phyloP scores from a whole-genome alignment of 2,329 filamentous ascomycete genomes.

The Ascochyta clinopodiicola region DNA sequence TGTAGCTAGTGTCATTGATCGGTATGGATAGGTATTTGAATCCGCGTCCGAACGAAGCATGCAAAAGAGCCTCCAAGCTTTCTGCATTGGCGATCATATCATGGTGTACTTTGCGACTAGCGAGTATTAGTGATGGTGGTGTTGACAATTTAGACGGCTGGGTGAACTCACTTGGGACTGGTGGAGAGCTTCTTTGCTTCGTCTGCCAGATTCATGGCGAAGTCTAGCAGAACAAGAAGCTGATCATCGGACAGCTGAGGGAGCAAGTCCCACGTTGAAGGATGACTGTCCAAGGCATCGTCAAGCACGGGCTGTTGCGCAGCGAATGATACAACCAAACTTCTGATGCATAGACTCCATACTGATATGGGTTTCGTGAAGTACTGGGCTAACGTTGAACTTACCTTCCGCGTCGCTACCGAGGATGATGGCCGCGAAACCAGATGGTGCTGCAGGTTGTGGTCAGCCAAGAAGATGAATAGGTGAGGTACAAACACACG shows the following conservation, averaged over 20 bases:
- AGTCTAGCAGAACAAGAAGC: constrained; percentile 68
- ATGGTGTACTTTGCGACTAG: constrained; percentile 56
- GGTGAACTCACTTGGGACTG: constrained; percentile 55
- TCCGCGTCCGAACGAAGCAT: constrained; percentile 47
- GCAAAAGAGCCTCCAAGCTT: constrained; percentile 59
- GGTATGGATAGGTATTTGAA: constrained; percentile 42
- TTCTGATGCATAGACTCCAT: constrained; percentile 71
- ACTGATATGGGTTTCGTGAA: constrained; percentile 73
- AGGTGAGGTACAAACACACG: constrained; percentile 20
- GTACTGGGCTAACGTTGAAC: constrained; percentile 77
- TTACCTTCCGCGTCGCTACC: constrained; percentile 75
- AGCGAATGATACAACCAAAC: constrained; percentile 67
- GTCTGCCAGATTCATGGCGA: constrained; percentile 68
- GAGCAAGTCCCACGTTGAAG: constrained; percentile 55
- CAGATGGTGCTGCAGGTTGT: constrained; percentile 34
- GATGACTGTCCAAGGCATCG: constrained; percentile 54
- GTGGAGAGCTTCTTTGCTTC: constrained; percentile 73
- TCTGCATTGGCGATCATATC: constrained; percentile 60
- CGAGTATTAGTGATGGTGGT: constrained; percentile 3
- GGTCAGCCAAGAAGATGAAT: constrained; percentile 14
- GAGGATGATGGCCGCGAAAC: constrained; percentile 52
- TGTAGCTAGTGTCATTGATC: constrained; percentile 31
- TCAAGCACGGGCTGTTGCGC: constrained; percentile 55
- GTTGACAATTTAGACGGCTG: not conserved
- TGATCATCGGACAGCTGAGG: constrained; percentile 57